A percentile compares a stretch with the other conserved stretches of the same genome.
Conservation (phyloP, 2,329 filamentous ascomycete genomes). For the Botryotinia convoluta region DNA sequence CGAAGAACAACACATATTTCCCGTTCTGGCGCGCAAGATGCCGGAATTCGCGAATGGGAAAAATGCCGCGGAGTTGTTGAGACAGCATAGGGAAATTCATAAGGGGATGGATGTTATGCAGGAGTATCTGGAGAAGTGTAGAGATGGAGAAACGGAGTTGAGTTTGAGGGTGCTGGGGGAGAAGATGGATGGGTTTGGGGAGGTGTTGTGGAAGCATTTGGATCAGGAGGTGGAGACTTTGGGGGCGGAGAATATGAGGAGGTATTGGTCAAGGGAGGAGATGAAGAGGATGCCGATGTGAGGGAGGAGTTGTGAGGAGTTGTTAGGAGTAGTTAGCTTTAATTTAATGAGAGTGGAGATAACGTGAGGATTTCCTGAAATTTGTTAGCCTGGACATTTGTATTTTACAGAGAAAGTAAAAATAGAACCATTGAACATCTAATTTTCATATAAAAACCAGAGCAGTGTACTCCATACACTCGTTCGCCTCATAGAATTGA, state of each 20-base stretch:
- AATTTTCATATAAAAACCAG: too few relatives aligned
- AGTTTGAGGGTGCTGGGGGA: conserved; percentile 59
- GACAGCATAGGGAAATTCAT: conserved; percentile 78
- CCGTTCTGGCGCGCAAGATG: conserved; percentile 73
- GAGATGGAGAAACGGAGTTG: conserved; percentile 59
- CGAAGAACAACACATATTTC: conserved; percentile 81
- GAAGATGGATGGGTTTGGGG: conserved; percentile 75
- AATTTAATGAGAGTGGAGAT: neutral
- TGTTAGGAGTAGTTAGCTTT: neutral
- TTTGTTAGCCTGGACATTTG: neutral
- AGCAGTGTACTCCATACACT: neutral
- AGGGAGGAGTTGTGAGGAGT: too few relatives aligned
- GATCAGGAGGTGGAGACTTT: conserved; percentile 79
- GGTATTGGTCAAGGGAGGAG: conserved; percentile 76
- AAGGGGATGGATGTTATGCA: conserved; percentile 66
- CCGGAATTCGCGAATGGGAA: conserved; percentile 61
- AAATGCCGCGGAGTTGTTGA: conserved; percentile 60
- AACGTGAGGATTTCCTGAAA: neutral
- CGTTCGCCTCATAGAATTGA: too few relatives aligned
- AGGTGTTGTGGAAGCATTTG: conserved; percentile 77
- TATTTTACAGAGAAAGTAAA: neutral
- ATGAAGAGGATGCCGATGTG: conserved; percentile 68
- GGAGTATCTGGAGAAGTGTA: conserved; percentile 62
- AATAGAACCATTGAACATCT: neutral
- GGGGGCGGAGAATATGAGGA: conserved; percentile 83